Evolutionary conservation across 495 filamentous ascomycete genomes (phyloP).

Genomic region (Hyaloscypha hepaticicola): DNA sequence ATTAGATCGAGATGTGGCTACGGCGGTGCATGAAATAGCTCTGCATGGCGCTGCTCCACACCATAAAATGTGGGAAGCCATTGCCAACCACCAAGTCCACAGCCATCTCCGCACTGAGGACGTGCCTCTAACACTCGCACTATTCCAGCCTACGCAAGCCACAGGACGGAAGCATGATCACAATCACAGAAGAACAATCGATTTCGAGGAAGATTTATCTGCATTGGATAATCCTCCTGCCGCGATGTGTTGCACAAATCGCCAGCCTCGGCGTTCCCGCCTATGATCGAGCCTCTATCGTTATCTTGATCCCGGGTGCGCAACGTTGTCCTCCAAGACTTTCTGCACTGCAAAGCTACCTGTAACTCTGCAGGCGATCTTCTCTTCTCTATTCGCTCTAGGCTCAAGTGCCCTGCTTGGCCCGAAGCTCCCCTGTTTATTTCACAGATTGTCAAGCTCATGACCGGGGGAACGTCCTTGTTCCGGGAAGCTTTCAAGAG

Average conservation of each 20-base stretch:
- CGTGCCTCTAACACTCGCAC: not conserved
- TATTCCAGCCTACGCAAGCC: not conserved
- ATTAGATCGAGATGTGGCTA: not conserved
- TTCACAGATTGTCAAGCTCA: too few relatives aligned
- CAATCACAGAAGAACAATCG: not conserved
- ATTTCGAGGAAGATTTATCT: not conserved
- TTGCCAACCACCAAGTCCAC: too few relatives aligned
- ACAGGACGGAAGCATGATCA: not conserved
- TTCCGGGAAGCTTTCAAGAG: not conserved
- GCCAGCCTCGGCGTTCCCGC: not conserved
- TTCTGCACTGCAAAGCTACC: not conserved
- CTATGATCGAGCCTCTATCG: not conserved
- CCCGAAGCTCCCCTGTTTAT: not conserved
- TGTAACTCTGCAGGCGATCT: not conserved
- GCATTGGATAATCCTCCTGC: not conserved
- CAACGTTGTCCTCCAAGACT: not conserved
- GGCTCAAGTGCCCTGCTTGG: not conserved
- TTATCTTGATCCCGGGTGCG: not conserved
- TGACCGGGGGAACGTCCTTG: not conserved
- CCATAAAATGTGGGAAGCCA: too few relatives aligned
- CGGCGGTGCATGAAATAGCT: not conserved
- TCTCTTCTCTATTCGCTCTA: not conserved
- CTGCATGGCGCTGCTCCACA: not conserved
- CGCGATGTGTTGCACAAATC: not conserved
- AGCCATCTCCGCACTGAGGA: not conserved